Percentiles rank a stretch among this genome's conserved stretches.
Evolutionary conservation across 2,329 filamentous ascomycete species (phyloP).

Genomic region (Hypomyces rosellus): DNA sequence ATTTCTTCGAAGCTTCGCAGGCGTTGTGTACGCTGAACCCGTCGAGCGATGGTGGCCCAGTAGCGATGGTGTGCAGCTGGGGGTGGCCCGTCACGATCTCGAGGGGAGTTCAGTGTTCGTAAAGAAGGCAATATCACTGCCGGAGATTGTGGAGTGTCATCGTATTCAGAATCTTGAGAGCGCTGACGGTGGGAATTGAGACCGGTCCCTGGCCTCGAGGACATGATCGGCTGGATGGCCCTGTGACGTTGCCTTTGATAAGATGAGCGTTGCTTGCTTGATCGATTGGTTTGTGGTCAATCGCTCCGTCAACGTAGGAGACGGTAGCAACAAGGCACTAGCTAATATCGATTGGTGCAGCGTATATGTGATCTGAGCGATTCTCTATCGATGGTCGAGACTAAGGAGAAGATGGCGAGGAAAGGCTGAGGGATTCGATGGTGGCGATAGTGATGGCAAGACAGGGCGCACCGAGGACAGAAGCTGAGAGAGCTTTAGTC

Average conservation of each 20-base stretch:
- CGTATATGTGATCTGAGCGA: no score
- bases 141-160: constrained; percentile 28
- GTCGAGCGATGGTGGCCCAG: constrained; percentile 24
- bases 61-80: constrained; percentile 6
- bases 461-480: no score
- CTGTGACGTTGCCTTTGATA: neutral
- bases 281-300: no score
- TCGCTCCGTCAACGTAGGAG: no score
- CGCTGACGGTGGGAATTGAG: constrained; percentile 25
- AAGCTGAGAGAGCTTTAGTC: no score
- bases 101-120: constrained; percentile 24
- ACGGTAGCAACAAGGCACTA: no score
- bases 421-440: no score
- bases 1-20: constrained; percentile 29
- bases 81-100: constrained; percentile 21
- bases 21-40: constrained; percentile 24
- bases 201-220: constrained; percentile 27
- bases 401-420: no score
- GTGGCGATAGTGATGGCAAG: no score
- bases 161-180: constrained; percentile 23
- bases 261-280: neutral
- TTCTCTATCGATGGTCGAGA: no score
- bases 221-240: constrained; percentile 18
- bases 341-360: no score
- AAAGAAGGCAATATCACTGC: constrained; percentile 26